Conservation (phyloP, 2,329 filamentous ascomycete genomes). For the Apiospora rasikravindrae region DNA sequence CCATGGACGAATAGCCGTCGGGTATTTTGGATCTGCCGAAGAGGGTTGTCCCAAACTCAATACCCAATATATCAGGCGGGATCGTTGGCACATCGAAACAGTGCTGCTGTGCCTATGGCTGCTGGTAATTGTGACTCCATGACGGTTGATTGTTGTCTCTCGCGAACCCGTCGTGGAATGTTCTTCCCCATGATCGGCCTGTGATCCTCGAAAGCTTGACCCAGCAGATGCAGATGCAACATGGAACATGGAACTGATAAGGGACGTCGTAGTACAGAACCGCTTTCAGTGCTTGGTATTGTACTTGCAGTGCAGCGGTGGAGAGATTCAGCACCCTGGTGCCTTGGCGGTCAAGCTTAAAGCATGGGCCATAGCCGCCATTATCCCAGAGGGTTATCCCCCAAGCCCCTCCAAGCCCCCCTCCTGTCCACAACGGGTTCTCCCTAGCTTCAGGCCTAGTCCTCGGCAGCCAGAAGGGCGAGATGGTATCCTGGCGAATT, state of each 20-base stretch:
- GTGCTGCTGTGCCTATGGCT: not conserved
- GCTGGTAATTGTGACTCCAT: not conserved
- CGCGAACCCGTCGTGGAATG: not conserved
- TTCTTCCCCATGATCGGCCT: not conserved
- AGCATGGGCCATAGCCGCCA: not conserved
- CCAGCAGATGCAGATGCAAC: slow-evolving; percentile 8
- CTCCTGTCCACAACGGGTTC: not conserved
- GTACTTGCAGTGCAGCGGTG: not conserved
- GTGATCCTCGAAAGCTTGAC: not conserved
- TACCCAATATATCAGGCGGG: slow-evolving; percentile 1
- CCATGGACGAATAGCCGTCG: not conserved
- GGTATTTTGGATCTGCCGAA: slow-evolving; percentile 10
- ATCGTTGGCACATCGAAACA: not conserved
- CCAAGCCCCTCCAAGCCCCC: too few relatives aligned
- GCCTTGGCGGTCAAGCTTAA: not conserved
- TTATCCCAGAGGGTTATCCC: not conserved
- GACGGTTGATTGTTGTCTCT: not conserved
- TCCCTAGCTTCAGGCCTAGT: not conserved
- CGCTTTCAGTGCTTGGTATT: not conserved
- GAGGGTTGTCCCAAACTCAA: not conserved
- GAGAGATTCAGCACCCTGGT: not conserved
- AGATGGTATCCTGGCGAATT: not conserved
- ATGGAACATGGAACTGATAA: not conserved
- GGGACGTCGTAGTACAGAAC: not conserved
- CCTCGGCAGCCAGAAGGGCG: not conserved